Conservation (phyloP, 192 early-diverging fungal genomes). For the Piromyces finnis region DNA sequence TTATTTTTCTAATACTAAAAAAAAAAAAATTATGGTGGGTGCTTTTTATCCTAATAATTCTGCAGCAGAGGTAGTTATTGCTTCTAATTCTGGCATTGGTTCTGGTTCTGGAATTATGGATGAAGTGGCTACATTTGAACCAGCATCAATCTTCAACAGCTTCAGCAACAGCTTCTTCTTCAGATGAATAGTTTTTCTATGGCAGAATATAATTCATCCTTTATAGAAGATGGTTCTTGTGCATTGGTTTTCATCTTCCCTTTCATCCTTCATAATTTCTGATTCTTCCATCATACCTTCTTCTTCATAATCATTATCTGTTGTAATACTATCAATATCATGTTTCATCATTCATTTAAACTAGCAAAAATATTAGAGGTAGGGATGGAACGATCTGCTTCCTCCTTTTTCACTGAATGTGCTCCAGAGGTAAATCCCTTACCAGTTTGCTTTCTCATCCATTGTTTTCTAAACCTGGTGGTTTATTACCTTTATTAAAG, state of each 20-base stretch:
- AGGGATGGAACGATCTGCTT: not conserved
- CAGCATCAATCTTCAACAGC: not conserved
- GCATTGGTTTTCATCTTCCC: not conserved
- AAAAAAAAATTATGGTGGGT: no score
- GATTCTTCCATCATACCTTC: not conserved
- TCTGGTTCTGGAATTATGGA: not conserved
- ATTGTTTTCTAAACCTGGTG: not conserved
- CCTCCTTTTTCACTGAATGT: not conserved
- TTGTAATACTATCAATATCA: not conserved
- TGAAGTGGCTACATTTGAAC: no score
- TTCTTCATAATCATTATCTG: not conserved
- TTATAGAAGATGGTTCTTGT: no score
- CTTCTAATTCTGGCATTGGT: not conserved
- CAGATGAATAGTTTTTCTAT: no score
- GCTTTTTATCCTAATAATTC: not conserved
- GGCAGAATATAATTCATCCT: no score
- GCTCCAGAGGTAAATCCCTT: not conserved
- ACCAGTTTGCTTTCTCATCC: not conserved
- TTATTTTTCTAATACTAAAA: no score
- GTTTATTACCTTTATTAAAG: not conserved
- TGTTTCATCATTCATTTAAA: not conserved
- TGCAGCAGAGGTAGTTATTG: not conserved
- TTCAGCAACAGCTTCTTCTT: not conserved
- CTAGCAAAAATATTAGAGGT: not conserved
- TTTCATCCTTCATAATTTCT: not conserved